Conservation (phyloP, 306 rosid genomes). For the Pyrus bretschneideri region DNA sequence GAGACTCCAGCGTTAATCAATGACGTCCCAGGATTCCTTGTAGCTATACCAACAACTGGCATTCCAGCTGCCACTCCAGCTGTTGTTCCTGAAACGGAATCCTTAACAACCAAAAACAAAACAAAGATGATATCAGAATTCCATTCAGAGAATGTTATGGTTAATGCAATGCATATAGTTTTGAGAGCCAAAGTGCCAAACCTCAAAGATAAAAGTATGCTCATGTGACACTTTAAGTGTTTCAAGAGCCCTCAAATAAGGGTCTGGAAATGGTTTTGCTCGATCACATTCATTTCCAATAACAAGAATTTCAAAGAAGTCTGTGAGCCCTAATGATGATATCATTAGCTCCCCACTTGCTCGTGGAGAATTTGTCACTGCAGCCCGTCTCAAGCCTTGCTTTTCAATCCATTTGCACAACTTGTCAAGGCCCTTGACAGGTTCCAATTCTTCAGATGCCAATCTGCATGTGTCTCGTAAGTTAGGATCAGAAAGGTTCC, state of each 20-base stretch:
- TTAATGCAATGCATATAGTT: neutral
- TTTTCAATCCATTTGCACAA: conserved; percentile 33
- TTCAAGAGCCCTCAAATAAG: conserved; percentile 37
- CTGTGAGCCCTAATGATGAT: conserved; percentile 23
- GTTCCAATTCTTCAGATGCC: conserved; percentile 24
- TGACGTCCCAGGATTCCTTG: neutral
- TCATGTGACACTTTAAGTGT: conserved; percentile 17
- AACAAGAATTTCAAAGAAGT: conserved; percentile 26
- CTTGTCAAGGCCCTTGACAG: conserved; percentile 23
- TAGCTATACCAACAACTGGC: neutral
- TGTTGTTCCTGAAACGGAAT: neutral
- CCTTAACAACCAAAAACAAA: neutral
- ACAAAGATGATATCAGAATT: neutral
- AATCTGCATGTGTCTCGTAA: conserved; percentile 6
- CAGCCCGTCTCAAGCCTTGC: conserved; percentile 27
- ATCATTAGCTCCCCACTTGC: conserved; percentile 30
- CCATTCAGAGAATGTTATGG: neutral
- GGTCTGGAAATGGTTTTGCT: conserved; percentile 37
- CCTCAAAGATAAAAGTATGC: conserved; percentile 32
- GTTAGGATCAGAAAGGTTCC: neutral
- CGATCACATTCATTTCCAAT: conserved; percentile 33
- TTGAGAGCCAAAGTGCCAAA: neutral
- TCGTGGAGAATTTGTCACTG: conserved; percentile 34
- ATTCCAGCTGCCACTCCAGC: conserved; percentile 5
- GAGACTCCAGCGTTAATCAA: conserved; percentile 3